Evolutionary conservation across 768 basidiomycete genomes (phyloP), one percentile per base, ranked within the genome.

Genomic region (Termitomyces sp.): DNA sequence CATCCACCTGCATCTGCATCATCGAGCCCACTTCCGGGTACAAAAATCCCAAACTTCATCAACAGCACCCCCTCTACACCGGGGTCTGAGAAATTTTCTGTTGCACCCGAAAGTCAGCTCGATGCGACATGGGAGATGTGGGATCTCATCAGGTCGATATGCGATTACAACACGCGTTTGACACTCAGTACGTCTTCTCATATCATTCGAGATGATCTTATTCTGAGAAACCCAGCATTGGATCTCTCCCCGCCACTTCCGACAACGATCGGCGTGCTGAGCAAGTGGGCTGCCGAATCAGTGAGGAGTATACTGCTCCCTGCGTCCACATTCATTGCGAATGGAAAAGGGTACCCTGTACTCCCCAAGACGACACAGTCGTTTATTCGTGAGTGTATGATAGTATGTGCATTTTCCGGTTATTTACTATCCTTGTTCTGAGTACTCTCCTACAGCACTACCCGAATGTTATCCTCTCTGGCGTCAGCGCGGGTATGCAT

Each of bases 101-200:
- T 72, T 42, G 72, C 80, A 17, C 73, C 81, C 46, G 86, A 86
- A 65, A 77, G 75, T 9, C 84, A 88, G 63, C 75, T 91, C 56
- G 87, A 87, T 67, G 83, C 80, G 6, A 93, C 91, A 0, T 99
- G 97, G 96, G 97, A 98, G 72, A 96, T 96, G 86, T 99, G 97
- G 97, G 97, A 98, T 72, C 82, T 89, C 51, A 92, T 99, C 60
- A 82, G 96, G 62, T 88, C 89, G 3, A 83, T 96, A 38, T 99
- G 97, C 72, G 88, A 88, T 60, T 96, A 95, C 72, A 86, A 85
- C 69, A 77, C 82, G 36, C 83, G 91, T 32, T 69, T 94, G 62
- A 88, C 88, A 2, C 70, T 92, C 60, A 88, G 92, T 94, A 72
- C 65, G 81, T 74, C 32, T 14, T 36, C 56, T 58, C 49, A 11